Evolutionary conservation across 495 filamentous ascomycete species (phyloP).

Genomic region (Immersiella caudata): DNA sequence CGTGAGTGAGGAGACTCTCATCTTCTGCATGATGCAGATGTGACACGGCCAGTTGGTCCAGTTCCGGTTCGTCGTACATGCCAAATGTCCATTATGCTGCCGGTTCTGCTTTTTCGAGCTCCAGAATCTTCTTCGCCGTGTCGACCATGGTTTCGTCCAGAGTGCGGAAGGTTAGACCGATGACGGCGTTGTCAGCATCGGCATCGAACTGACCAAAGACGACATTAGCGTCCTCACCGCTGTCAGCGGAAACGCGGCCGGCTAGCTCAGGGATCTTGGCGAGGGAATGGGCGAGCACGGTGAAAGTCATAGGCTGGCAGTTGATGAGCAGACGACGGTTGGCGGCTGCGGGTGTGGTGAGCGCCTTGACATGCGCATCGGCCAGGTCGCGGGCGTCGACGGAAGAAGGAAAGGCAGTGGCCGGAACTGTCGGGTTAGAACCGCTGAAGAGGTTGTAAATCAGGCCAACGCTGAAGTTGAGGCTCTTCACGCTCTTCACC

Average conservation of each 20-base stretch:
- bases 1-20: no score
- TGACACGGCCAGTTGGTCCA: no score
- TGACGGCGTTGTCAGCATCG: slow-evolving; percentile 34
- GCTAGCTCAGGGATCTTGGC: slow-evolving; percentile 35
- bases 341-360: slow-evolving; percentile 31
- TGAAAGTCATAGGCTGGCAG: slow-evolving; percentile 29
- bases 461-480: slow-evolving; percentile 37
- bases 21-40: no score
- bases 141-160: slow-evolving; percentile 44
- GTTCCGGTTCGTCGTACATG: no score
- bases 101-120: slow-evolving; percentile 25
- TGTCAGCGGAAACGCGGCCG: slow-evolving; percentile 39
- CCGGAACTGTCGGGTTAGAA: slow-evolving; percentile 33
- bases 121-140: slow-evolving; percentile 36
- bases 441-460: slow-evolving; percentile 42
- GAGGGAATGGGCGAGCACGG: slow-evolving; percentile 32
- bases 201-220: slow-evolving; percentile 29
- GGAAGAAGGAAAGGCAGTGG: slow-evolving; percentile 38
- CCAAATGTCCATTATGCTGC: no score
- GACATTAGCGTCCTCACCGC: slow-evolving; percentile 32
- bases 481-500: slow-evolving; percentile 28
- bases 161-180: slow-evolving; percentile 34
- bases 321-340: slow-evolving; percentile 33
- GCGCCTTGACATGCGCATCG: slow-evolving; percentile 35
- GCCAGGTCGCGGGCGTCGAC: slow-evolving; percentile 39